Evolutionary conservation across 2,329 filamentous ascomycete genomes (phyloP).

Genomic region (Coniochaeta hoffmannii): DNA sequence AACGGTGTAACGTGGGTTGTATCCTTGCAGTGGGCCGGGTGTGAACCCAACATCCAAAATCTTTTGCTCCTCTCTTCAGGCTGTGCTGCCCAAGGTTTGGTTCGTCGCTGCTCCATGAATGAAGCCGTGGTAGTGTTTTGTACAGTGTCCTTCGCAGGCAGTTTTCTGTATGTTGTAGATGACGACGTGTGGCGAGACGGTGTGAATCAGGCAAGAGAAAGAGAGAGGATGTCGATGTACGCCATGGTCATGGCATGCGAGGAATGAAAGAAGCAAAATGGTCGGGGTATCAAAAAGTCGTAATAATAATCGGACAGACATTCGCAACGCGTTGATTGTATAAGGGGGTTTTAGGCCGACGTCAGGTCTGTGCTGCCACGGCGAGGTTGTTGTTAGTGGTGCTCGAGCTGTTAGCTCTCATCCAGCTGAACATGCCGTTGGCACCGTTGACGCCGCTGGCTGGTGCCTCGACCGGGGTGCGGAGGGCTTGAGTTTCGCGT

Average conservation of each 20-base stretch:
- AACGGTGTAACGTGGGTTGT: neutral
- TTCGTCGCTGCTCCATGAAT: neutral
- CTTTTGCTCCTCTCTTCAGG: neutral
- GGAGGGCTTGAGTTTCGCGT: constrained; percentile 39
- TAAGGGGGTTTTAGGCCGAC: neutral
- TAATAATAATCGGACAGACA: neutral
- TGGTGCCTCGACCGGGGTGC: constrained; percentile 19
- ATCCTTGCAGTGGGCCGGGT: neutral
- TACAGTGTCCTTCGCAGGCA: neutral
- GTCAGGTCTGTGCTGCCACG: neutral
- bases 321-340: neutral
- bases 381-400: constrained; percentile 1
- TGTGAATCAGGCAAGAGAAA: neutral
- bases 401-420: constrained; percentile 14
- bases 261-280: neutral
- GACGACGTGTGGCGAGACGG: neutral
- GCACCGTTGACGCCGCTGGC: constrained; percentile 6
- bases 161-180: neutral
- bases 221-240: neutral
- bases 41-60: neutral
- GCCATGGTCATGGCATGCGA: neutral
- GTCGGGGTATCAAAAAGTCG: constrained; percentile 1
- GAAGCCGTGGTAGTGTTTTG: neutral
- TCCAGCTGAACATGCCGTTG: constrained; percentile 21
- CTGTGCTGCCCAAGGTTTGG: neutral